A percentile compares a stretch with the other conserved stretches of the same genome.
Conservation (phyloP, 495 filamentous ascomycete genomes). For the Aspergillus avenaceus region DNA sequence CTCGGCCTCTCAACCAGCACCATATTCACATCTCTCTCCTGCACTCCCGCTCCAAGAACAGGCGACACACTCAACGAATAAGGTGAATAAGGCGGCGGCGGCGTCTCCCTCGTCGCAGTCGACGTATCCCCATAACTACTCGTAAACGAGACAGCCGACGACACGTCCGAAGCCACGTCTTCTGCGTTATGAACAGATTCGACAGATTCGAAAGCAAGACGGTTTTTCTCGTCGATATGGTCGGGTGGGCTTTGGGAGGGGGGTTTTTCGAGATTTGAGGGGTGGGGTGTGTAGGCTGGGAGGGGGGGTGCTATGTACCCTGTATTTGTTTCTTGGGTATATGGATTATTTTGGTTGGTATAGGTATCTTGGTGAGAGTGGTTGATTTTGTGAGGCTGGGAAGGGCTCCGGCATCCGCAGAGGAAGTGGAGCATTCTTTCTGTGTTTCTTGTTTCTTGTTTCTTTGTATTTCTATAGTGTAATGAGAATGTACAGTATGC, state of each 20-base stretch:
- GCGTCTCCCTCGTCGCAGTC: slow-evolving; percentile 43
- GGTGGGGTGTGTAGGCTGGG: no score
- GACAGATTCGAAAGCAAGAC: slow-evolving; percentile 14
- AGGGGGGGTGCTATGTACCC: slow-evolving; percentile 23
- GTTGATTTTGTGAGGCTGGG: no score
- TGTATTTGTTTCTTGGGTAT: no score
- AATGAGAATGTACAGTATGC: no score
- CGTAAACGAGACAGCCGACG: slow-evolving; percentile 41
- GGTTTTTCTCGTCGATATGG: slow-evolving; percentile 30
- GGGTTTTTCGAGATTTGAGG: no score
- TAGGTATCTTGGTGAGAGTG: no score
- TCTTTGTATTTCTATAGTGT: no score
- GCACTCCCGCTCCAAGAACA: background rate
- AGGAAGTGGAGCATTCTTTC: no score
- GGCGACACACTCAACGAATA: slow-evolving; percentile 23
- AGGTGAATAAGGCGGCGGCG: slow-evolving; percentile 44
- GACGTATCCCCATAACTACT: slow-evolving; percentile 48
- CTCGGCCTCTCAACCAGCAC: slow-evolving; percentile 23
- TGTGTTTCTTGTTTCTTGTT: no score
- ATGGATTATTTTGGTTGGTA: no score
- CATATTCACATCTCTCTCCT: slow-evolving; percentile 8
- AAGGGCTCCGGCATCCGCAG: no score
- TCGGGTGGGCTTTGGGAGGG: no score
- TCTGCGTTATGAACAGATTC: slow-evolving; percentile 12
- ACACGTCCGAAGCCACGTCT: slow-evolving; percentile 34